Evolutionary conservation across 306 rosid species (phyloP), one percentile per base, ranked within the genome.

Genomic region (Castanopsis chinensis): DNA sequence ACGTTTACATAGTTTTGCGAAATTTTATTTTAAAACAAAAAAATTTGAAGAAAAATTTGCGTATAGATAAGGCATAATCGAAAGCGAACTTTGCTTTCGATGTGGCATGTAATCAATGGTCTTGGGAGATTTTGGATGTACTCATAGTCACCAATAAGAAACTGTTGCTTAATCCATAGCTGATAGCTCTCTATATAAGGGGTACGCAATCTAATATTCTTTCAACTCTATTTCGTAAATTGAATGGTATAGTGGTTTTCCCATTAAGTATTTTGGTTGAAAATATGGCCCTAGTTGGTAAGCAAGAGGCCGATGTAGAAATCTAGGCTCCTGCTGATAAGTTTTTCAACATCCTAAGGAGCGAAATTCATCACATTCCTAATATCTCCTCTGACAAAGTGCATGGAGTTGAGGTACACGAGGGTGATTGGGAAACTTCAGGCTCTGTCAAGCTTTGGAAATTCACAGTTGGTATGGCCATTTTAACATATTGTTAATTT

Each of bases 351-450:
- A 52, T 54, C 41, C 54, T 77, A 6, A 77, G 52, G 33, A 67
- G 37, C 57, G 19, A 77, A 53, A 67, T 52, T 32, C 80, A 67
- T 17, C 21, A 56, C 13, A 11, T 65, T 11, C 73, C 80, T 17
- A 18, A 12, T 30, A 59, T 33, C 51, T 65, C 52, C 43, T 54
- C 80, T 4, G 52, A 65, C 25, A 35, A 65, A 11, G 19, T 77
- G 33, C 72, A 77, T 12, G 49, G 52, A 14, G 35, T 65, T 5
- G 35, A 67, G 21, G 21, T 77, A 5, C 80, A 64, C n/a, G 67
- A 67, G 45, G 80, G 80, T 54, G 74, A 77, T 32, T 77, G 74
- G 80, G 74, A 77, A 7, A 59, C 80, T 10, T 3, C 43, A 4
- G 74, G 80, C 7, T 65, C 80, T 17, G 32, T 76, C 64, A 65